Evolutionary conservation across 2,329 filamentous ascomycete genomes (phyloP).

Genomic region (Sphaerostilbella broomeana): DNA sequence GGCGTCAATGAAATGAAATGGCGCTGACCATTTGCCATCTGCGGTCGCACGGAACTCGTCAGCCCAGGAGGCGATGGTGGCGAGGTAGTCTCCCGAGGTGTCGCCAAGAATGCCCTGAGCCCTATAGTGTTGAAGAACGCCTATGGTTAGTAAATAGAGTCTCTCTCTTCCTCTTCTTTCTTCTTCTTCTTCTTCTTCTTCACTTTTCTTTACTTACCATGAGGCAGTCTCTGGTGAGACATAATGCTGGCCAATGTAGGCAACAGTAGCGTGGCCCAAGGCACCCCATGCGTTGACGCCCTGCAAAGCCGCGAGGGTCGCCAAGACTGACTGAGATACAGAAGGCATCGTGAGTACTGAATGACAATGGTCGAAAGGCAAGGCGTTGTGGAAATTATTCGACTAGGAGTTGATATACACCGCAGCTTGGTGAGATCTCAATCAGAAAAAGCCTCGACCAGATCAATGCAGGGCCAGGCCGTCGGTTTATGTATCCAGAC

Average conservation of each 20-base stretch:
- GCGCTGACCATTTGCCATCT: constrained; percentile 39
- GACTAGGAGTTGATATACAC: neutral
- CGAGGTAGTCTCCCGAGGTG: constrained; percentile 39
- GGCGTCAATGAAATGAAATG: constrained; percentile 49
- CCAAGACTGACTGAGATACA: constrained; percentile 11
- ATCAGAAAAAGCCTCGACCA: no score
- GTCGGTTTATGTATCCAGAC: no score
- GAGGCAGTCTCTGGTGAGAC: constrained; percentile 32
- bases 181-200: no score
- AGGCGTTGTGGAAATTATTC: neutral
- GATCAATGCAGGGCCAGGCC: no score
- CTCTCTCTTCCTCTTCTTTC: no score
- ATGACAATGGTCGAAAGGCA: neutral
- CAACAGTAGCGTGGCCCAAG: constrained; percentile 47
- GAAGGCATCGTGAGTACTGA: constrained; percentile 9
- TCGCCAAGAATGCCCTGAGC: constrained; percentile 32
- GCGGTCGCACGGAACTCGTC: constrained; percentile 42
- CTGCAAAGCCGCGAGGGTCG: constrained; percentile 14
- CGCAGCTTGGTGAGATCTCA: neutral
- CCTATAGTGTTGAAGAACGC: constrained; percentile 12
- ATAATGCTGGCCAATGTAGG: constrained; percentile 45
- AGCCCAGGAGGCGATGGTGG: constrained; percentile 36
- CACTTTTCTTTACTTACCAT: constrained; percentile 15
- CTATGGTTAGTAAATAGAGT: no score
- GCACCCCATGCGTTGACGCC: constrained; percentile 32